These are phyloP conservation scores for Kodamaea fukazawae DNA, from an alignment of 805 yeast genomes.

Conservation along the genomic window DNA sequence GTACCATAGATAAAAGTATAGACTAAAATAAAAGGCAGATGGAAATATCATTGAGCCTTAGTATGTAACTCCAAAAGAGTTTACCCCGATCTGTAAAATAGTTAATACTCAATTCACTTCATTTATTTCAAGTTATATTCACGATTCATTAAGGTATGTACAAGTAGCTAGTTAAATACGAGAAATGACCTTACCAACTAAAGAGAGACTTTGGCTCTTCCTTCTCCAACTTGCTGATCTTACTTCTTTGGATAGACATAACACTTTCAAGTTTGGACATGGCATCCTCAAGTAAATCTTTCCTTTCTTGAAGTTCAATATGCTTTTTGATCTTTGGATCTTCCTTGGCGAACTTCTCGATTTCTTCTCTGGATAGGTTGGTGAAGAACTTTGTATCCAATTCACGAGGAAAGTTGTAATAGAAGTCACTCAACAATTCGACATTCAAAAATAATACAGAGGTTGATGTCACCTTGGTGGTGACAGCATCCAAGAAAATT, in stretches of 20 bases:
- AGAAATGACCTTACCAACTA: no score
- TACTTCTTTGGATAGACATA: conserved; percentile 57
- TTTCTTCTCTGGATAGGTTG: conserved; percentile 66
- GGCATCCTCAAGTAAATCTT: conserved; percentile 83
- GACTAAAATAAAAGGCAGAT: not conserved
- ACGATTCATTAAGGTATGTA: no score
- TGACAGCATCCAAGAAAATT: conserved; percentile 85
- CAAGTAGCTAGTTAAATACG: no score
- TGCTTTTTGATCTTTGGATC: conserved; percentile 89
- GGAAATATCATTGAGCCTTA: no score
- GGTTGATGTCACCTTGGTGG: conserved; percentile 87
- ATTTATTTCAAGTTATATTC: no score
- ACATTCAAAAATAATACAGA: conserved; percentile 92
- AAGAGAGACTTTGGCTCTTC: conserved; percentile 13
- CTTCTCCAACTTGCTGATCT: conserved; percentile 13
- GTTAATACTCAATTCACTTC: no score
- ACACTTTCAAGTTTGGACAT: conserved; percentile 80
- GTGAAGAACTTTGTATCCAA: conserved; percentile 71
- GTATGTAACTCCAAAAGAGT: no score
- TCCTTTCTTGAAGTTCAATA: conserved; percentile 89
- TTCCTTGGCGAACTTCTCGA: conserved; percentile 89
- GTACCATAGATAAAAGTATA: conserved; percentile 3
- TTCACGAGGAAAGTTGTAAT: conserved; percentile 93
- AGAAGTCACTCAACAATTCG: conserved; percentile 89
- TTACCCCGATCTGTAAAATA: no score